phyloP scores from a whole-genome alignment of 208 protist genomes.

The Leishmania turanica region DNA sequence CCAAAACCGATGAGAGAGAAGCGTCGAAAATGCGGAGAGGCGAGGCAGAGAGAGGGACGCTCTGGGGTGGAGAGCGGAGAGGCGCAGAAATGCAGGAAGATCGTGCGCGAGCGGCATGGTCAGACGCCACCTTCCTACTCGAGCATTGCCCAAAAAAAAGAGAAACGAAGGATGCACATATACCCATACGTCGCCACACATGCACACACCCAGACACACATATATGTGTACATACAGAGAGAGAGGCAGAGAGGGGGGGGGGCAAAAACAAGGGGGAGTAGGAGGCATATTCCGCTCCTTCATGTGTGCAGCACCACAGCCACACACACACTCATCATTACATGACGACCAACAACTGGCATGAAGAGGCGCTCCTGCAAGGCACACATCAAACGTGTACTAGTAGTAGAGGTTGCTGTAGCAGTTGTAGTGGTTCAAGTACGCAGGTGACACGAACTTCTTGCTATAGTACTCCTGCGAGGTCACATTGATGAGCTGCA shows the following conservation, averaged over 20 bases:
- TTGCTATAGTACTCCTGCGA: constrained; percentile 85
- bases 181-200: background rate
- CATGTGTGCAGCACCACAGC: background rate
- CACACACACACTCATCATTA: background rate
- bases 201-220: background rate
- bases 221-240: background rate
- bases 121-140: background rate
- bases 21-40: background rate
- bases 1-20: background rate
- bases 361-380: background rate
- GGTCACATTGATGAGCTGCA: constrained; percentile 81
- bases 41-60: background rate
- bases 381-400: background rate
- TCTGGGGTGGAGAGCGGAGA: background rate
- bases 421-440: constrained; percentile 52
- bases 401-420: constrained; percentile 68
- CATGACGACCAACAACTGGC: background rate
- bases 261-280: constrained; percentile 9
- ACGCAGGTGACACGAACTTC: constrained; percentile 61
- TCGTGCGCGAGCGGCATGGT: background rate
- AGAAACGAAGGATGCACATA: too few relatives aligned
- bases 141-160: background rate
- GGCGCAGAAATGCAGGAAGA: background rate
- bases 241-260: background rate
- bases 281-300: background rate